Evolutionary conservation across 2,329 filamentous ascomycete genomes (phyloP), one percentile per base, ranked within the genome.

Genomic region (Colletotrichum falcatum): DNA sequence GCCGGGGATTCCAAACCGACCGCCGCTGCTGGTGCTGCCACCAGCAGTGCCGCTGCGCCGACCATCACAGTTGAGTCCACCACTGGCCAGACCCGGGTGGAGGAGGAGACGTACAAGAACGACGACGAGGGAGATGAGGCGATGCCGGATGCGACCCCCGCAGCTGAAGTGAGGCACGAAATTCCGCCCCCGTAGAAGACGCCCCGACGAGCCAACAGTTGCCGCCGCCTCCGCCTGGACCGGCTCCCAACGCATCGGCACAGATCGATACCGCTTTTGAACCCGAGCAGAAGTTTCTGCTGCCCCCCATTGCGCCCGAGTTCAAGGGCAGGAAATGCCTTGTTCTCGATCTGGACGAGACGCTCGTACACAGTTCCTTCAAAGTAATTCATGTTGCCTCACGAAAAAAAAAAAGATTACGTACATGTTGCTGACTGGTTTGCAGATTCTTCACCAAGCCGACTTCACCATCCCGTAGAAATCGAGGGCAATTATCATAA

Each of bases 401-500:
- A 73, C 12, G 72, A 58, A 26, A 26, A 66, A 20, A 73, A 11
- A 72, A 58, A 26, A 26, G 67, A 20, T n/a, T 12, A 28, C 30
- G 28, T 26, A 12, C 26, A 26, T 44, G 6, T 16, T 28, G 70
- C 73, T 76, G 69, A 72, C 30, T 65, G 18, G 54, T 37, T 39
- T 53, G 14, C 78, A 98, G 95, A 96, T 98, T 75, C 87, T 99
- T 55, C 95, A 98, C 78, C 95, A 98, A 85, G 96, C 96, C 69
- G 96, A 99, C 82, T 98, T 99, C 79, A 99, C 96, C 7, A 98
- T 99, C 79, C 96, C 0, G 96, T 99, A 37, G 96, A 99, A 78
- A 99, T 99, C 74, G 96, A 99, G 84, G 96, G 96, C 66, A 97
- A 97, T 81, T 98, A 97, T 79, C 96, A 99, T 83, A 99, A 99